Percentiles rank a stretch among this genome's conserved stretches.
phyloP scores from a whole-genome alignment of 305 asterid species.

The Vinca major region DNA sequence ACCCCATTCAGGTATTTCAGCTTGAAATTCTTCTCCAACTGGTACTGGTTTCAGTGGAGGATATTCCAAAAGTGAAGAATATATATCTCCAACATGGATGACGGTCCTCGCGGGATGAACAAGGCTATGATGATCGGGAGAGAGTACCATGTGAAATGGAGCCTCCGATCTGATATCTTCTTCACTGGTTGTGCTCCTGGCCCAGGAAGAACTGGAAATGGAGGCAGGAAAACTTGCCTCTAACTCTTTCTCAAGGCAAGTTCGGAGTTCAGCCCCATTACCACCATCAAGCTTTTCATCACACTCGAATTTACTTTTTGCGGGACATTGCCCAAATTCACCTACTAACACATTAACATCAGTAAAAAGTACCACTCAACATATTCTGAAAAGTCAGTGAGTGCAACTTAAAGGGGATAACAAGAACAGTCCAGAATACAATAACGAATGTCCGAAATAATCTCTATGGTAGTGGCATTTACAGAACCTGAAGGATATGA shows the following conservation, averaged over 20 bases:
- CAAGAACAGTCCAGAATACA: not conserved
- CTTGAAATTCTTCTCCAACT: constrained; percentile 58
- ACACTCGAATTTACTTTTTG: constrained; percentile 10
- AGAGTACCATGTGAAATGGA: constrained; percentile 22
- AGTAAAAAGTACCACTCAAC: constrained; percentile 9
- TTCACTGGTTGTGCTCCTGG: constrained; percentile 26
- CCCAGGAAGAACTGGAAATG: constrained; percentile 30
- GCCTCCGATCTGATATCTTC: constrained; percentile 25
- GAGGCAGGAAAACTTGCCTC: constrained; percentile 23
- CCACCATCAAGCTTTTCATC: constrained; percentile 25
- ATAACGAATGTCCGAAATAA: not conserved
- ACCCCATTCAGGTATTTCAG: constrained; percentile 43
- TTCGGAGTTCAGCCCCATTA: constrained; percentile 18
- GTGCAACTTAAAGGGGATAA: not conserved
- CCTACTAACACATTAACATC: constrained; percentile 20
- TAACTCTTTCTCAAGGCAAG: constrained; percentile 19
- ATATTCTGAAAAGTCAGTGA: not conserved
- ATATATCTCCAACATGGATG: constrained; percentile 24
- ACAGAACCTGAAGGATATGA: not conserved
- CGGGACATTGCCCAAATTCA: constrained; percentile 22
- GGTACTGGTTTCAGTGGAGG: constrained; percentile 57
- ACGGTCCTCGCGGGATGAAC: constrained; percentile 20
- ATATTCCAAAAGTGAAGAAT: constrained; percentile 29
- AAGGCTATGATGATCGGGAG: constrained; percentile 24
- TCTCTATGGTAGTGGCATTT: not conserved